Evolutionary conservation across 2,329 filamentous ascomycete genomes (phyloP).

Genomic region (Nemania diffusa): DNA sequence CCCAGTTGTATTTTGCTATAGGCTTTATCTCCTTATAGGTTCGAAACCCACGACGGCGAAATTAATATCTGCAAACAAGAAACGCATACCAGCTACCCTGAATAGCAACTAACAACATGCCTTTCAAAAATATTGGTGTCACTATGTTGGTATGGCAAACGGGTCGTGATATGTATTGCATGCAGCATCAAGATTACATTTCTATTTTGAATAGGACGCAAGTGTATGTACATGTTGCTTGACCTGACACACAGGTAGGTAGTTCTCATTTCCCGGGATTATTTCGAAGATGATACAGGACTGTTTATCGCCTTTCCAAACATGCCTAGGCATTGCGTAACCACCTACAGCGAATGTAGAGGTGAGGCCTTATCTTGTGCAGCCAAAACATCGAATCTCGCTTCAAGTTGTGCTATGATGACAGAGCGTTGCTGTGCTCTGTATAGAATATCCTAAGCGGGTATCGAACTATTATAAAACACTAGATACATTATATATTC

Average conservation of each 20-base stretch:
- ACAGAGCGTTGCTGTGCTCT: too few species aligned
- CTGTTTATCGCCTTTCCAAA: neutral
- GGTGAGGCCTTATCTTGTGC: too few species aligned
- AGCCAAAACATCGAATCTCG: too few species aligned
- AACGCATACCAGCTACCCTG: slow-evolving; percentile 1
- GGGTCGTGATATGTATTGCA: neutral
- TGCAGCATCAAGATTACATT: too few species aligned
- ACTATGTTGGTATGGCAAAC: neutral
- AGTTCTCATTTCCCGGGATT: neutral
- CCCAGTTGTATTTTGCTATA: slow-evolving; percentile 11
- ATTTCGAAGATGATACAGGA: neutral
- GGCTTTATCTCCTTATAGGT: slow-evolving; percentile 22
- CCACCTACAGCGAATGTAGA: too few species aligned
- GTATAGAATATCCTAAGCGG: too few species aligned
- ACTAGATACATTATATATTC: too few species aligned
- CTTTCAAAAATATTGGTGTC: neutral
- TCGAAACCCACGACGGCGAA: neutral
- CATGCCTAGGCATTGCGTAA: neutral
- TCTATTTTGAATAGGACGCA: too few species aligned
- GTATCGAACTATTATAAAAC: too few species aligned
- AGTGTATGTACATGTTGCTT: neutral
- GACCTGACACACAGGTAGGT: neutral
- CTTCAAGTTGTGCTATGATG: too few species aligned
- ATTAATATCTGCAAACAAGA: slow-evolving; percentile 9
- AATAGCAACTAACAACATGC: neutral